A percentile compares a stretch with the other conserved stretches of the same genome.
Conservation (phyloP, 129 eudicot species). For the Pulicaria dysenterica region DNA sequence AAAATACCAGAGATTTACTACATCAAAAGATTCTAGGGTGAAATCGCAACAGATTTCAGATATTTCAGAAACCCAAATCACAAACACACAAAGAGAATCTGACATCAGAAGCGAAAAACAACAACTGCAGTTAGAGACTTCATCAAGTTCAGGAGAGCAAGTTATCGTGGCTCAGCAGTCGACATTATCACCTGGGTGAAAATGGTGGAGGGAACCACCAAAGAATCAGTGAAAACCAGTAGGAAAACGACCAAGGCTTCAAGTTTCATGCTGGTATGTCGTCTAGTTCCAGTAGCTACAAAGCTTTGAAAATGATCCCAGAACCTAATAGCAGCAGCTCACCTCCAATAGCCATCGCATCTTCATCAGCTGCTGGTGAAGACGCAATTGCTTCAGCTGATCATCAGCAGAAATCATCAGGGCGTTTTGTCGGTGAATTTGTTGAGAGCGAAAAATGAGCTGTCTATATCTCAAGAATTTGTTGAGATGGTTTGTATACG, state of each 20-base stretch:
- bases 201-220: slow-evolving; percentile 22
- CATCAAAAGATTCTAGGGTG: slow-evolving; percentile 36
- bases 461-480: slow-evolving; percentile 45
- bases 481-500: slow-evolving; percentile 95
- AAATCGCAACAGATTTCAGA: slow-evolving; percentile 42
- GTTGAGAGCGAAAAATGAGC: slow-evolving; percentile 59
- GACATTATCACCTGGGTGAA: slow-evolving; percentile 28
- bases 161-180: no score
- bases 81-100: slow-evolving; percentile 36
- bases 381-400: slow-evolving; percentile 68
- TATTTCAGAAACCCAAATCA: slow-evolving; percentile 22
- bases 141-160: slow-evolving; percentile 38
- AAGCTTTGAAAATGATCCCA: slow-evolving; percentile 41
- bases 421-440: slow-evolving; percentile 60
- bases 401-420: slow-evolving; percentile 60
- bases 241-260: slow-evolving; percentile 38
- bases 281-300: slow-evolving; percentile 21
- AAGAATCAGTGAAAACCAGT: slow-evolving; percentile 16
- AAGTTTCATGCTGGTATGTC: slow-evolving; percentile 37
- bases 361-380: slow-evolving; percentile 35
- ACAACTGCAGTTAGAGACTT: slow-evolving; percentile 37
- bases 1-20: slow-evolving; percentile 32
- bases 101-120: slow-evolving; percentile 36
- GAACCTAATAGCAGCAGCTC: slow-evolving; percentile 33
- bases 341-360: slow-evolving; percentile 12